Base-by-base conservation (phyloP, 257 asterid species). In the Ilex aquifolium region DNA sequence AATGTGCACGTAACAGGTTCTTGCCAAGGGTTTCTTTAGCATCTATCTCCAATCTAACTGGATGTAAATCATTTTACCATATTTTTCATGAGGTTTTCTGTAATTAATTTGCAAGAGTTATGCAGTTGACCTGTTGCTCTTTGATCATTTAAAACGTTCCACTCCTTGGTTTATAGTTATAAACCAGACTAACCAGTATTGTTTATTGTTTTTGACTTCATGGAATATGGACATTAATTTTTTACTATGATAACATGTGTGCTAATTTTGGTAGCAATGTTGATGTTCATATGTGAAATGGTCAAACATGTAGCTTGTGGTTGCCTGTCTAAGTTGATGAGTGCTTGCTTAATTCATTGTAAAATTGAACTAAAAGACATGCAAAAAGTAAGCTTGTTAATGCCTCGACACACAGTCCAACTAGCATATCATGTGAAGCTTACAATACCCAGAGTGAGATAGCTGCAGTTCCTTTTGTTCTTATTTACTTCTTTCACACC, bases 401-500 rank as follows among this genome's bases (percentile, higher is more conserved):
- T 49, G 14, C 10, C 17, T 49, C 42, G 1, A 36, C 42, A 36
- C 5, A 36, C 8, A 36, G 17, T 15, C 13, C 54, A n/a, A 11
- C 1, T 49, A 4, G 54, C 54, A 49, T 49, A 49, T 3, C 17
- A n/a, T 49, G 54, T 49, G 54, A 49, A 49, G 54, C 17, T 11
- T 49, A 49, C n/a, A 49, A 49, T 12, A 1, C 4, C n/a, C 2
- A 12, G n/a, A 49, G 5, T 12, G 54, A 49, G 11, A 49, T 12
- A 12, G 54, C 54, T 49, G 14, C n/a, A n/a, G 54, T 11, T 13
- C 16, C 52, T 53, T 40, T 70, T 50, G 49, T 68, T 74, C 56
- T 54, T 64, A 29, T 67, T 76, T 79, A 65, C 68, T 67, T 70
- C 67, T 54, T 54, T 46, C 4, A 42, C 59, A 61, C 70, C 76